Evolutionary conservation across 2,329 filamentous ascomycete species (phyloP), one percentile per base, ranked within the genome.

Genomic region (Penicillium sp.): DNA sequence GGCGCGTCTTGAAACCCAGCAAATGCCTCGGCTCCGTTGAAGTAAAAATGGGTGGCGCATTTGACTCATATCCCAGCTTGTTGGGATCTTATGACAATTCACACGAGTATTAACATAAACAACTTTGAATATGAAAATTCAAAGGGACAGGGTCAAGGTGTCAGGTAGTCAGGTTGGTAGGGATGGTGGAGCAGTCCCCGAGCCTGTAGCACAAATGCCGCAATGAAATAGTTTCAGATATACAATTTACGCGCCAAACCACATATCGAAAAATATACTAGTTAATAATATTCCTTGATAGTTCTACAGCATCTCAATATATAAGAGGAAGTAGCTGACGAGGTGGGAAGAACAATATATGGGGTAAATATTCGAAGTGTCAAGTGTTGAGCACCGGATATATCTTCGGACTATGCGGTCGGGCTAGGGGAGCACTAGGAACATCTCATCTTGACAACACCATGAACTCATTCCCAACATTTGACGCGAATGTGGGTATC

Each of bases 191-290:
- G 47, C 53, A 25, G 25, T 55, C 15, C 34, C 47, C 15, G 38
- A 34, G 21, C 40, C 47, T 55, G 46, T 55, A 52, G 53, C 47
- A 55, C 40, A 55, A 55, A 55, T 52, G 47, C 53, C 53, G 39
- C 53, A 36, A 16, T 19, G 19, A 38, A 40, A 23, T 40, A 15
- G 15, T 23, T 15, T 11, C n/a, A 29, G 15, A n/a, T 38, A n/a
- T 38, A 13, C 19, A 36, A 36, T 50, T 29, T 29, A 29, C 48
- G 9, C 2, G 16, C 23, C n/a, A 40, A 29, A 50, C 13, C 34
- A 31, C 13, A 16, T 21, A 21, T 19, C 6, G 11, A 38, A 27
- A 3, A 38, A 27, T 19, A 9, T 19, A 16, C 7, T 7, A 9
- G 15, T n/a, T 29, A 10, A 19, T 34, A 3, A 21, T 29, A 40